These are phyloP conservation scores for Gossypium sturtianum DNA, from an alignment of 345 rosid genomes.

Conservation along the genomic window DNA sequence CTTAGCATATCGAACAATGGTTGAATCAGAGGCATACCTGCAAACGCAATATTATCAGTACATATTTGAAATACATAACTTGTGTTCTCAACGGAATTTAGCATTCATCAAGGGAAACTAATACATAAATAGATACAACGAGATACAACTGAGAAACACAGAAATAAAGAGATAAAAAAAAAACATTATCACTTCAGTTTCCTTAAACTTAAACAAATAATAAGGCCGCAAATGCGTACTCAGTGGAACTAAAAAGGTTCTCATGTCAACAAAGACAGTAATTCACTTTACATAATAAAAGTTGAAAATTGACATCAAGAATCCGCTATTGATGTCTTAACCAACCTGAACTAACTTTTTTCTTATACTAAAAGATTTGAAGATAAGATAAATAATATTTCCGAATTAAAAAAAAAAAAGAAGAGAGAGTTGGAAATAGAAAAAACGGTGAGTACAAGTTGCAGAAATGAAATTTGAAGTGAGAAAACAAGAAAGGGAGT, in stretches of 20 bases:
- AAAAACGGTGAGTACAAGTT: not conserved
- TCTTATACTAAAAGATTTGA: not conserved
- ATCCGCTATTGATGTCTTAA: not conserved
- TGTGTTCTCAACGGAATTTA: too few species aligned
- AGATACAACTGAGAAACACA: not conserved
- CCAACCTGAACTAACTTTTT: not conserved
- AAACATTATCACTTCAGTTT: not conserved
- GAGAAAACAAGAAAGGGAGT: not conserved
- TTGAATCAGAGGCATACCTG: conserved; percentile 58
- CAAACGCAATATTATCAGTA: not conserved
- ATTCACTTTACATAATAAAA: not conserved
- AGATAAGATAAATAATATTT: not conserved
- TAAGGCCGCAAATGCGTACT: not conserved
- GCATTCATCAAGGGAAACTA: not conserved
- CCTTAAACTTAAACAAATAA: not conserved
- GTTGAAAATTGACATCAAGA: not conserved
- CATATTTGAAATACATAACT: not conserved
- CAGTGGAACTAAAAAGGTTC: not conserved
- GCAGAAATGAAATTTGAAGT: not conserved
- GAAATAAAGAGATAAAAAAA: too few species aligned
- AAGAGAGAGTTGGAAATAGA: not conserved
- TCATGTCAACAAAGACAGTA: not conserved
- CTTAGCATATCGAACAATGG: conserved; percentile 67
- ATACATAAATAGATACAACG: not conserved
- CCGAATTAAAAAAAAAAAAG: not conserved